Evolutionary conservation across 371 early-diverging fungal genomes (phyloP), one percentile per base, ranked within the genome.

Genomic region (Actinomucor elegans): DNA sequence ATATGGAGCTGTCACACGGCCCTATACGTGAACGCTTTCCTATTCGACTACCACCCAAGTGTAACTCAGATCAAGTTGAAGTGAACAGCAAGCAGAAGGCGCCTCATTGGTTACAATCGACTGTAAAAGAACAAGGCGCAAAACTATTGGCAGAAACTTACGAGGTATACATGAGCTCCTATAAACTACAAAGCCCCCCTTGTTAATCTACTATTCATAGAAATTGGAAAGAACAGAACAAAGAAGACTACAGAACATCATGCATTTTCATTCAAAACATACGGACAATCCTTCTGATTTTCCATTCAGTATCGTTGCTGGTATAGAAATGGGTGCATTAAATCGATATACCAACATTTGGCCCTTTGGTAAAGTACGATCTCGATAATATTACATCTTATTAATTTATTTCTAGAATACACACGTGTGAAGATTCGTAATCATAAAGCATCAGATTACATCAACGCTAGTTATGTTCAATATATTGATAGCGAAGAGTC

Each of bases 281-380:
- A 67, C 66, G 31, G 64, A 62, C 24, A 66, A 59, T 40, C 64
- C 70, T 11, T 57, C 67, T 14, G 72, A 75, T 14, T 68, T 64
- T 48, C 81, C 78, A 12, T 75, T 77, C 47, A 84, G 85, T 59
- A 84, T 87, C 38, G 76, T 85, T 23, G 81, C 82, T 11, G 84
- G 80, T 14, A 70, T 85, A 34, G 88, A 87, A 64, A 81, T 81
- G 66, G 87, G 85, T 9, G 67, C 79, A 18, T 67, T 81, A 59
- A 88, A 89, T 62, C 72, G 93, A 23, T 94, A 94, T 68, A 78
- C 75, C 45, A 90, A 92, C 59, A 86, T 91, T 26, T 81, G 92
- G 79, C 85, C 90, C 4, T 92, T 77, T 60, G 77, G 89, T 86
- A 61, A 57, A 63, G 48, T 32, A 40, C 43, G 57, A 27, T 28